These are phyloP conservation scores for Kodamaea lidongshanica DNA, from an alignment of 805 yeast genomes.

Conservation along the genomic window DNA sequence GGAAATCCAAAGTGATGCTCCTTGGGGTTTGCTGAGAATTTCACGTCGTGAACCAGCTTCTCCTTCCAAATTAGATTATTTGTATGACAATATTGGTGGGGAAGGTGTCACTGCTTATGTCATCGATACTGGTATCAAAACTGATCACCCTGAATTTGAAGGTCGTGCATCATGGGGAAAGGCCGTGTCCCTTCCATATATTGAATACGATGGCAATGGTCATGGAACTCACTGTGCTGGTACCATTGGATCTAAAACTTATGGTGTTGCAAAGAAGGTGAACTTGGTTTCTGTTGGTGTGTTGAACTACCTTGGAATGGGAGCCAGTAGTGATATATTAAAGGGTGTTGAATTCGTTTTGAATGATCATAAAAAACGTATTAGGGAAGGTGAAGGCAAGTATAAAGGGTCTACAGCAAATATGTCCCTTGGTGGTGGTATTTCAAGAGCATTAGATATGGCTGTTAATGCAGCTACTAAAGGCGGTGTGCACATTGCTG, in stretches of 20 bases:
- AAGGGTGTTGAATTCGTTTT: conserved; percentile 43
- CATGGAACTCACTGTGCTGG: conserved; percentile 97
- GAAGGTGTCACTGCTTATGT: conserved; percentile 65
- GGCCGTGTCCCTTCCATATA: conserved; percentile 40
- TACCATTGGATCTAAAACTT: conserved; percentile 68
- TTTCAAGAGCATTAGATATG: conserved; percentile 75
- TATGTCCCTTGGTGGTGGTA: conserved; percentile 94
- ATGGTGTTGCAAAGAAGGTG: conserved; percentile 72
- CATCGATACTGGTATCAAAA: conserved; percentile 74
- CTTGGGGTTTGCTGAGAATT: conserved; percentile 38
- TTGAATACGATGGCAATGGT: conserved; percentile 57
- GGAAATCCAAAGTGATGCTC: conserved; percentile 33
- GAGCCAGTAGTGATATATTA: conserved; percentile 37
- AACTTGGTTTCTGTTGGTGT: conserved; percentile 37
- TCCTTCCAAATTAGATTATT: conserved; percentile 28
- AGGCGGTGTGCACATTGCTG: conserved; percentile 87
- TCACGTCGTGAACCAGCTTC: conserved; percentile 25
- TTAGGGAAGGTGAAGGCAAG: conserved; percentile 49
- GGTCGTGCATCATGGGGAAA: conserved; percentile 54
- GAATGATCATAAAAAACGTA: conserved; percentile 31
- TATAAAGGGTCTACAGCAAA: conserved; percentile 85
- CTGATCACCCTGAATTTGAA: conserved; percentile 56
- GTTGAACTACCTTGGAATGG: conserved; percentile 34
- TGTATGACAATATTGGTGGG: conserved; percentile 39
- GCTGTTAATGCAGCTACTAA: conserved; percentile 87